These are phyloP conservation scores for Paecilomyces sp. DNA, from an alignment of 2,329 filamentous ascomycete genomes.

Conservation along the genomic window DNA sequence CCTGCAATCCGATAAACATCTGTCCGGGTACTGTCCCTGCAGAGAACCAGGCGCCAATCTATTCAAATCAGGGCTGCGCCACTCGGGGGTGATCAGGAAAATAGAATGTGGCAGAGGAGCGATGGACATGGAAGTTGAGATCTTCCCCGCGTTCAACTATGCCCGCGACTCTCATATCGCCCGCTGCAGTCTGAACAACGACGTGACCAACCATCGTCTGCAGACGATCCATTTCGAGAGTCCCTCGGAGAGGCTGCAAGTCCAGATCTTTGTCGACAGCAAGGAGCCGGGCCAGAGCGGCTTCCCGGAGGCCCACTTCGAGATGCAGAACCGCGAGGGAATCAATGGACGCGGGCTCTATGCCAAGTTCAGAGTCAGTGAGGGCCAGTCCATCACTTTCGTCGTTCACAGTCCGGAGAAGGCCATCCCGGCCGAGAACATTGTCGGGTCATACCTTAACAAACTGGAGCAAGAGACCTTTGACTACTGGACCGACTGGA, in stretches of 20 bases:
- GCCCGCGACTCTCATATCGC: slow-evolving; percentile 52
- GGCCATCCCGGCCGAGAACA: slow-evolving; percentile 50
- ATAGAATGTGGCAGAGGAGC: slow-evolving; percentile 65
- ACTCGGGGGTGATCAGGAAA: slow-evolving; percentile 53
- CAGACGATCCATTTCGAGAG: slow-evolving; percentile 60
- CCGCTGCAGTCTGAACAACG: slow-evolving; percentile 24
- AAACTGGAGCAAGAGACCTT: slow-evolving; percentile 62
- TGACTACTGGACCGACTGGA: slow-evolving; percentile 67
- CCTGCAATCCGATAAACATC: slow-evolving; percentile 24
- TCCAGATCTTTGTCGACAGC: slow-evolving; percentile 60
- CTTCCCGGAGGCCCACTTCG: slow-evolving; percentile 48
- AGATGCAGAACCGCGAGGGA: slow-evolving; percentile 44
- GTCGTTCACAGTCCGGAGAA: slow-evolving; percentile 58
- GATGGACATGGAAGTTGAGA: slow-evolving; percentile 59
- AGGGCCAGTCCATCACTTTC: slow-evolving; percentile 64
- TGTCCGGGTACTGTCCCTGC: slow-evolving; percentile 29
- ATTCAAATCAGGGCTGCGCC: slow-evolving; percentile 40
- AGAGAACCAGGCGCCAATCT: slow-evolving; percentile 38
- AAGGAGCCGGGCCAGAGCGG: slow-evolving; percentile 42
- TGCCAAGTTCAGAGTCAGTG: slow-evolving; percentile 52
- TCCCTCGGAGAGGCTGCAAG: slow-evolving; percentile 52
- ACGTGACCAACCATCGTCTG: slow-evolving; percentile 36
- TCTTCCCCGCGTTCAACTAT: slow-evolving; percentile 69
- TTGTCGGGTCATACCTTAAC: slow-evolving; percentile 54
- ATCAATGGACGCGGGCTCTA: slow-evolving; percentile 58